Percentiles rank a stretch among this genome's conserved stretches.
Evolutionary conservation across 371 early-diverging fungal genomes (phyloP).

Genomic region (Rhizopus delemar): DNA sequence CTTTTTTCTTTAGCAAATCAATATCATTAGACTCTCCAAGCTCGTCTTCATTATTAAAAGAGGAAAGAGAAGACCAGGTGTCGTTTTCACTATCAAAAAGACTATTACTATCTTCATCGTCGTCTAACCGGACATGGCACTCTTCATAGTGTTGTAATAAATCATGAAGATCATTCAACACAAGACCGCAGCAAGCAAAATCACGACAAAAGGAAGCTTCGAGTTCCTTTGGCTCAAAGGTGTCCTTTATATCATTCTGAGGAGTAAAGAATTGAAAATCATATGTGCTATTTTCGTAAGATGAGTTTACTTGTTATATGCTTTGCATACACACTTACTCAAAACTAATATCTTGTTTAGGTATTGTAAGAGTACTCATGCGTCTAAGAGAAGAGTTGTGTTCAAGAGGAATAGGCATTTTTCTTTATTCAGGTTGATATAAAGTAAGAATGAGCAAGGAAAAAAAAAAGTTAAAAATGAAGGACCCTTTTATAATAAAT

Average conservation of each 20-base stretch:
- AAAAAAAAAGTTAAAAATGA: too few relatives aligned
- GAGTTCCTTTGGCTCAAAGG: constrained; percentile 66
- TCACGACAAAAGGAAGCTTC: constrained; percentile 91
- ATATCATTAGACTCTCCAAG: constrained; percentile 16
- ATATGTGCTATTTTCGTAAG: constrained; percentile 29
- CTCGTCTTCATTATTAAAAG: constrained; percentile 19
- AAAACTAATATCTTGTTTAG: constrained; percentile 34
- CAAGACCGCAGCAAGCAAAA: constrained; percentile 90
- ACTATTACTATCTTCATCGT: constrained; percentile 55
- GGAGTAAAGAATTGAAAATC: constrained; percentile 48
- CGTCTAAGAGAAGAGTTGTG: constrained; percentile 32
- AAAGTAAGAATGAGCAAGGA: not conserved
- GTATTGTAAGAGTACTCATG: constrained; percentile 44
- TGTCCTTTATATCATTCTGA: constrained; percentile 42
- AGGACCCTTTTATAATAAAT: not conserved
- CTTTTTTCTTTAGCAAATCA: constrained; percentile 37
- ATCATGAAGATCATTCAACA: constrained; percentile 86
- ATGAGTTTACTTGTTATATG: too few relatives aligned
- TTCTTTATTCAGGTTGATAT: not conserved
- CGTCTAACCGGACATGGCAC: constrained; percentile 86
- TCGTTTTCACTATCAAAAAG: constrained; percentile 39
- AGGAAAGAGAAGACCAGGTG: constrained; percentile 39
- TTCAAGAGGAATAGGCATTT: constrained; percentile 47
- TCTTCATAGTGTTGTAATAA: constrained; percentile 95
- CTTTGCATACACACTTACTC: too few relatives aligned